Percentiles rank a stretch among this genome's conserved stretches.
Evolutionary conservation across 2,329 filamentous ascomycete genomes (phyloP).

Genomic region (Ceratocystis ficicola): DNA sequence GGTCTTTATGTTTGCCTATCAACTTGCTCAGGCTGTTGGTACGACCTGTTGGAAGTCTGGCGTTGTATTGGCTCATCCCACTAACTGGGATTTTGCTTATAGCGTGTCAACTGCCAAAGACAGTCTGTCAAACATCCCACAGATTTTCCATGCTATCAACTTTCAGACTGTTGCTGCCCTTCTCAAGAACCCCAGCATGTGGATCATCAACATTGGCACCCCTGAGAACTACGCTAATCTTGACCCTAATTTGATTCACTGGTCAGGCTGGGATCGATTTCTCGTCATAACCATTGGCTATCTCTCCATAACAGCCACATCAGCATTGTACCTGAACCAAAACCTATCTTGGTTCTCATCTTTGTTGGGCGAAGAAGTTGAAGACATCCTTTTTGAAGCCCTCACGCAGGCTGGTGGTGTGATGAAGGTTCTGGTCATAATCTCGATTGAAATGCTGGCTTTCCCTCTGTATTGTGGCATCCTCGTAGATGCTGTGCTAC

Average conservation of each 20-base stretch:
- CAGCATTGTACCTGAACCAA: constrained; percentile 66
- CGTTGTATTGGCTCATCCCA: background rate
- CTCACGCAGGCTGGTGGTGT: constrained; percentile 91
- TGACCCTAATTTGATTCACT: constrained; percentile 51
- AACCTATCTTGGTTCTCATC: constrained; percentile 37
- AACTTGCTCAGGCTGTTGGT: background rate
- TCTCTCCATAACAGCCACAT: constrained; percentile 57
- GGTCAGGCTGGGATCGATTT: constrained; percentile 52
- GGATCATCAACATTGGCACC: constrained; percentile 43
- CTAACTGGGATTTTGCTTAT: constrained; percentile 8
- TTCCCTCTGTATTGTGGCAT: constrained; percentile 94
- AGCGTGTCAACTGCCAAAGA: background rate
- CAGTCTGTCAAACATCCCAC: background rate
- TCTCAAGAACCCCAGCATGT: constrained; percentile 40
- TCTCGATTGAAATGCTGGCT: constrained; percentile 96
- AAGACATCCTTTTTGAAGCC: constrained; percentile 67
- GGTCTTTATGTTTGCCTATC: background rate
- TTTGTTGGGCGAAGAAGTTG: constrained; percentile 48
- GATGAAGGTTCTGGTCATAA: constrained; percentile 94
- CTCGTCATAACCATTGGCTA: constrained; percentile 75
- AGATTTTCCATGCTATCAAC: background rate
- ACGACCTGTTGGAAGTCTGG: background rate
- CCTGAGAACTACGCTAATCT: constrained; percentile 28
- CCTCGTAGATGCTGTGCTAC: constrained; percentile 72
- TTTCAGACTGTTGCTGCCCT: constrained; percentile 23